Evolutionary conservation across 1,139 yeast genomes (phyloP).

Genomic region (Kodamaea ohmeri): DNA sequence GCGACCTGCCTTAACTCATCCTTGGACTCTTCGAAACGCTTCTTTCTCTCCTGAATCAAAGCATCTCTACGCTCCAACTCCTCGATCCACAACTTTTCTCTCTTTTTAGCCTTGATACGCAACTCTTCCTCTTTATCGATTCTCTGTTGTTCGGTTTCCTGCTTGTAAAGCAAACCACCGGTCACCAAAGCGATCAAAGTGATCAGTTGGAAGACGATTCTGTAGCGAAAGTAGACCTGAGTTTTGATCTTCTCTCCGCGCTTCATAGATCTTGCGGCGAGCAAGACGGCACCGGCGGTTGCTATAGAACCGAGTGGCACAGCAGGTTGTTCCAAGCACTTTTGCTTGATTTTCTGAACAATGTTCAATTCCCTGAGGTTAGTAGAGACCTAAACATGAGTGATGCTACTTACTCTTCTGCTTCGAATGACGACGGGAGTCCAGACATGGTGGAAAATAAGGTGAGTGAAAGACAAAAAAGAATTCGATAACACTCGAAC

Average conservation of each 20-base stretch:
- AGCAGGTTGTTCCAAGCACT: constrained; percentile 68
- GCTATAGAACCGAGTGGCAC: constrained; percentile 80
- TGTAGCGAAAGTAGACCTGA: constrained; percentile 83
- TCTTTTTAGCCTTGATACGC: constrained; percentile 72
- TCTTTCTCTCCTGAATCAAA: constrained; percentile 63
- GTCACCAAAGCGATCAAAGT: constrained; percentile 78
- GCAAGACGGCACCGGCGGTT: constrained; percentile 74
- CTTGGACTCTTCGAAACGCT: constrained; percentile 39
- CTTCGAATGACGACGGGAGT: constrained; percentile 24
- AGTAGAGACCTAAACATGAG: constrained; percentile 4
- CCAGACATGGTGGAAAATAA: constrained; percentile 5
- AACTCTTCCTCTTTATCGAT: constrained; percentile 58
- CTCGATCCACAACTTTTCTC: constrained; percentile 88
- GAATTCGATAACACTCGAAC: too few relatives aligned
- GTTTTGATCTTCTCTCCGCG: constrained; percentile 73
- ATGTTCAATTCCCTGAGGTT: constrained; percentile 22
- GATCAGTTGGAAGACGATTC: constrained; percentile 82
- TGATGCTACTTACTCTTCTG: constrained; percentile 20
- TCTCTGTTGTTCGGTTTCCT: constrained; percentile 36
- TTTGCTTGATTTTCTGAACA: constrained; percentile 21
- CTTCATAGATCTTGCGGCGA: constrained; percentile 76
- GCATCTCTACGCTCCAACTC: constrained; percentile 83
- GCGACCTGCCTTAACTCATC: constrained; percentile 41
- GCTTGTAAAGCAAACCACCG: constrained; percentile 69
- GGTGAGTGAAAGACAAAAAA: not conserved